A percentile compares a stretch with the other conserved stretches of the same genome.
phyloP scores from a whole-genome alignment of 768 basidiomycete species.

The Sarcomyxa edulis region DNA sequence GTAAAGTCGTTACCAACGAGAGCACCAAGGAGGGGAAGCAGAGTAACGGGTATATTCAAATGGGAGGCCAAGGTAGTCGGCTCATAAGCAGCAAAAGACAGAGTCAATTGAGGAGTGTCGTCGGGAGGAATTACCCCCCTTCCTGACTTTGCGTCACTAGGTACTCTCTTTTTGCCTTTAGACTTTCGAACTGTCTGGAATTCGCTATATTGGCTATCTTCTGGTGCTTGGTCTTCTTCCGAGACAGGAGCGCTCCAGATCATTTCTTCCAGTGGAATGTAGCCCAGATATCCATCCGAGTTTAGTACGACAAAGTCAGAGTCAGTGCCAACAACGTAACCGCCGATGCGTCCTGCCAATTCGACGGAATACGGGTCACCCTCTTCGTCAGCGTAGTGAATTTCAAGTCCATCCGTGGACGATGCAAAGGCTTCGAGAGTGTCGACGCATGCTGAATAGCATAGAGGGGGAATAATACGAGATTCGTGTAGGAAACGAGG shows the following conservation, averaged over 20 bases:
- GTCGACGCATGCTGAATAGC: slow-evolving; percentile 51
- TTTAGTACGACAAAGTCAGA: slow-evolving; percentile 82
- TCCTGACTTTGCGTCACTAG: slow-evolving; percentile 18
- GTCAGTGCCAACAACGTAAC: slow-evolving; percentile 74
- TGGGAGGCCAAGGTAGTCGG: slow-evolving; percentile 59
- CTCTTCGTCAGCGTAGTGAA: slow-evolving; percentile 78
- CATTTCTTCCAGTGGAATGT: slow-evolving; percentile 73
- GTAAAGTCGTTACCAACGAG: slow-evolving; percentile 81
- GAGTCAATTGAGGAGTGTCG: slow-evolving; percentile 32
- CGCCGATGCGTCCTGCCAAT: slow-evolving; percentile 66
- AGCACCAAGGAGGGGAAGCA: slow-evolving; percentile 75
- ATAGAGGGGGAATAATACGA: slow-evolving; percentile 70
- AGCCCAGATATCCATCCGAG: slow-evolving; percentile 71
- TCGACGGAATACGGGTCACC: slow-evolving; percentile 84
- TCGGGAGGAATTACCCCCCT: slow-evolving; percentile 53
- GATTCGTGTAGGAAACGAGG: slow-evolving; percentile 68
- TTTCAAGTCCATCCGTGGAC: slow-evolving; percentile 32
- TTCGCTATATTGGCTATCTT: slow-evolving; percentile 39
- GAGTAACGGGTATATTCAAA: slow-evolving; percentile 59
- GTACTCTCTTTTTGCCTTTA: slow-evolving; percentile 43
- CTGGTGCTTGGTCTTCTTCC: slow-evolving; percentile 12
- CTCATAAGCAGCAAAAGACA: slow-evolving; percentile 56
- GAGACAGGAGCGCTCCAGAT: slow-evolving; percentile 47
- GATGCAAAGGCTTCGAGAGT: slow-evolving; percentile 38
- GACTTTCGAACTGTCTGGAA: slow-evolving; percentile 55